These are phyloP conservation scores for Cavenderia fasciculata DNA, from an alignment of 78 protist species.

Conservation along the genomic window DNA sequence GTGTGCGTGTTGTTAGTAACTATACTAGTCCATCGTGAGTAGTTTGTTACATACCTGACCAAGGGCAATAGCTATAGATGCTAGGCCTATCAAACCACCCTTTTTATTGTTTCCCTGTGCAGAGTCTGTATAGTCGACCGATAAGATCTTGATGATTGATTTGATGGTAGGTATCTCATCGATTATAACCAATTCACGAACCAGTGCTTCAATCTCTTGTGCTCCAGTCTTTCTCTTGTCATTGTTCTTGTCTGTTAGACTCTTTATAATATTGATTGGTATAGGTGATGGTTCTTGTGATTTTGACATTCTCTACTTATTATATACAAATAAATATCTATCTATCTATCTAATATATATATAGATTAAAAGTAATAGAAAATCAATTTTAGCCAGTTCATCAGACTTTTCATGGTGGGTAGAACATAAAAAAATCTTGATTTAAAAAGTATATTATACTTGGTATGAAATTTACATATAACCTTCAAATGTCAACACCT, in stretches of 20 bases:
- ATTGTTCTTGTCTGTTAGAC: slow-evolving; percentile 84
- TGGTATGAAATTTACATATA: too few relatives aligned
- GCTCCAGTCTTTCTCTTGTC: slow-evolving; percentile 95
- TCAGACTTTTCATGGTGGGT: too few relatives aligned
- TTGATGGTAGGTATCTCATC: slow-evolving; percentile 14
- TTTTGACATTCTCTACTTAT: too few relatives aligned
- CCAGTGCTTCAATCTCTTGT: slow-evolving; percentile 82
- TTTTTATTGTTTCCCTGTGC: slow-evolving; percentile 75
- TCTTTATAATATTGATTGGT: slow-evolving; percentile 58
- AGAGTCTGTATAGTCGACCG: slow-evolving; percentile 53
- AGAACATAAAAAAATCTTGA: too few relatives aligned
- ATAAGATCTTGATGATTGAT: slow-evolving; percentile 42
- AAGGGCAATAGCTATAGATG: slow-evolving; percentile 95
- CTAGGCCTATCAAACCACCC: slow-evolving; percentile 96
- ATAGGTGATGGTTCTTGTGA: slow-evolving; percentile 44
- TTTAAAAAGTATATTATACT: too few relatives aligned
- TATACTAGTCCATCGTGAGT: neutral
- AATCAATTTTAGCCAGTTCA: too few relatives aligned
- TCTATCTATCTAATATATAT: too few relatives aligned
- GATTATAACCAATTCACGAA: slow-evolving; percentile 62
- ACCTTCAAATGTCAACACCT: too few relatives aligned
- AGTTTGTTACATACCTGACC: slow-evolving; percentile 25
- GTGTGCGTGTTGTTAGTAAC: neutral
- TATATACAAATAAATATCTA: too few relatives aligned
- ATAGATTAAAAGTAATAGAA: too few relatives aligned